Conservation (phyloP, 768 basidiomycete species). For the Xerocomus spinulosus region DNA sequence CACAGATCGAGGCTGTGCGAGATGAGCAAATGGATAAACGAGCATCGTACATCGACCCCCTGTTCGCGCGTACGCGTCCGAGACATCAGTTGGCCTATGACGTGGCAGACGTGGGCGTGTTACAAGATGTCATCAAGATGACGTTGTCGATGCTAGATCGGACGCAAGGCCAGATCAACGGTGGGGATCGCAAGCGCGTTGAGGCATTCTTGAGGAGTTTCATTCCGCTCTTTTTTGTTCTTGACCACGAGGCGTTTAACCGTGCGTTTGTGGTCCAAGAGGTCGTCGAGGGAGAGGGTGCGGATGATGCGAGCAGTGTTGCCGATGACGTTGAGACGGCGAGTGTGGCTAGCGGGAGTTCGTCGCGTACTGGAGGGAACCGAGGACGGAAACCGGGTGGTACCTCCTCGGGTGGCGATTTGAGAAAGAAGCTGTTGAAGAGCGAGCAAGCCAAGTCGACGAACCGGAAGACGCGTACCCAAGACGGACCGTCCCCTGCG, state of each 20-base stretch:
- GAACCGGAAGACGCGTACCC: slow-evolving; percentile 52
- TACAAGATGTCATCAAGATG: slow-evolving; percentile 87
- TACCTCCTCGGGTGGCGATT: slow-evolving; percentile 50
- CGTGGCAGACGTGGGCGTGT: slow-evolving; percentile 65
- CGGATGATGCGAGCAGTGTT: slow-evolving; percentile 39
- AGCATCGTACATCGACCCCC: slow-evolving; percentile 52
- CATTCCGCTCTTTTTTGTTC: slow-evolving; percentile 72
- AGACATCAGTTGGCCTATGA: slow-evolving; percentile 78
- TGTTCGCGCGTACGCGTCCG: slow-evolving; percentile 56
- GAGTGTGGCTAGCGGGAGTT: slow-evolving; percentile 25
- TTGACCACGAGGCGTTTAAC: slow-evolving; percentile 68
- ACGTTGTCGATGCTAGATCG: slow-evolving; percentile 89
- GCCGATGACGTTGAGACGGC: slow-evolving; percentile 37
- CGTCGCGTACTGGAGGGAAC: slow-evolving; percentile 32
- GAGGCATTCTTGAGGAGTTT: slow-evolving; percentile 78
- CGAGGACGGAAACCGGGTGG: slow-evolving; percentile 39
- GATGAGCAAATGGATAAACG: slow-evolving; percentile 78
- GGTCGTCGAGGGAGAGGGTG: slow-evolving; percentile 56
- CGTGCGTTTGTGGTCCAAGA: slow-evolving; percentile 62
- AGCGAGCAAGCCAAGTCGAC: slow-evolving; percentile 77
- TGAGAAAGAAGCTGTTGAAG: slow-evolving; percentile 78
- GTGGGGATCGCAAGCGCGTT: slow-evolving; percentile 71
- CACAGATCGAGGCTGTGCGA: slow-evolving; percentile 78
- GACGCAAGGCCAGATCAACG: slow-evolving; percentile 67
- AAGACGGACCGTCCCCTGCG: slow-evolving; percentile 49